Conservation (phyloP, 2,329 filamentous ascomycete genomes). For the Xylaria sp. region DNA sequence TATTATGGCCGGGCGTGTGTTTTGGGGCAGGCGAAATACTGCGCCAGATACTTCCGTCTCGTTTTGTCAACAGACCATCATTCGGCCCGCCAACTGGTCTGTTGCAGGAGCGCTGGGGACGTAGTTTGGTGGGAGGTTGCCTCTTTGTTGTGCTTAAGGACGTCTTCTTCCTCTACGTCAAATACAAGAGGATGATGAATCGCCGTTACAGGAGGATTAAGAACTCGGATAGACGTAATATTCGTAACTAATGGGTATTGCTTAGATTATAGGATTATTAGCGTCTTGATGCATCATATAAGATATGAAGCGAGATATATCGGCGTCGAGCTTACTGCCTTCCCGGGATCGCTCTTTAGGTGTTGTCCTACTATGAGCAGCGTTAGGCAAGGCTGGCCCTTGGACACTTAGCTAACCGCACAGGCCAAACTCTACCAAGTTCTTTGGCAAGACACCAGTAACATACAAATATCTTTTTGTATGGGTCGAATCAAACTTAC, state of each 20-base stretch:
- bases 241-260: slow-evolving; percentile 23
- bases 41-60: slow-evolving; percentile 67
- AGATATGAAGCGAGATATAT: slow-evolving; percentile 11
- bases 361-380: not conserved
- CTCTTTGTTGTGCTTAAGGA: slow-evolving; percentile 86
- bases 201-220: slow-evolving; percentile 60
- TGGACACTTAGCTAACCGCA: not conserved
- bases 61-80: slow-evolving; percentile 62
- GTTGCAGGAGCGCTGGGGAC: slow-evolving; percentile 83
- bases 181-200: slow-evolving; percentile 65
- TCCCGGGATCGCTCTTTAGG: not conserved
- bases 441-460: not conserved
- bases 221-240: slow-evolving; percentile 45
- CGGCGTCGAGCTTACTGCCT: not conserved
- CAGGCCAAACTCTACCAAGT: not conserved
- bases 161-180: slow-evolving; percentile 64
- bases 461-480: not conserved
- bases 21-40: slow-evolving; percentile 79
- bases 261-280: not conserved
- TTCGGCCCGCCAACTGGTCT: slow-evolving; percentile 59
- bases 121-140: slow-evolving; percentile 87
- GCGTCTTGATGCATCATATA: slow-evolving; percentile 12
- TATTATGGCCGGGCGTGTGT: slow-evolving; percentile 84
- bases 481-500: not conserved
- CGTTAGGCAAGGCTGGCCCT: not conserved